phyloP scores from a whole-genome alignment of 768 basidiomycete species.

The Rhizopogon vinicolor region DNA sequence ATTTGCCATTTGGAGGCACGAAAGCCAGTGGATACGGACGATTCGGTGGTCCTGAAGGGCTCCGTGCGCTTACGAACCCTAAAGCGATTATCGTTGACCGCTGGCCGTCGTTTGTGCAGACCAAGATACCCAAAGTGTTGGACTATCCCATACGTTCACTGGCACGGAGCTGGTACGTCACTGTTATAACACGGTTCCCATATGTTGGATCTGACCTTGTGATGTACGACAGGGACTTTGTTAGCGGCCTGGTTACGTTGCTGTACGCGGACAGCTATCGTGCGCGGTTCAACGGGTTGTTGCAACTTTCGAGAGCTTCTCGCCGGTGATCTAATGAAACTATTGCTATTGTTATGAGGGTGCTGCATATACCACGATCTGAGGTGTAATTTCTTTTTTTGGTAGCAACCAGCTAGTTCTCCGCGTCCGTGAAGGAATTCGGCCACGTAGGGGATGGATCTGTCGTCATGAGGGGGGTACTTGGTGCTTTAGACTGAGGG shows the following conservation, averaged over 20 bases:
- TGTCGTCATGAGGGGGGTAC: too few species aligned
- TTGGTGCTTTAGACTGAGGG: too few species aligned
- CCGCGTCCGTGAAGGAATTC: background rate
- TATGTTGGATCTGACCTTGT: background rate
- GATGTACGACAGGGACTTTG: slow-evolving; percentile 39
- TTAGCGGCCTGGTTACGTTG: slow-evolving; percentile 43
- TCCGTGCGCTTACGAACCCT: slow-evolving; percentile 80
- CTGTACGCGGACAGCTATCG: slow-evolving; percentile 48
- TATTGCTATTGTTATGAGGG: background rate
- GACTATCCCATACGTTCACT: slow-evolving; percentile 84
- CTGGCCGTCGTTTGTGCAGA: slow-evolving; percentile 80
- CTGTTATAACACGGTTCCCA: background rate
- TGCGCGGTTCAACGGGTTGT: slow-evolving; percentile 34
- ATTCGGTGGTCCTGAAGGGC: slow-evolving; percentile 92
- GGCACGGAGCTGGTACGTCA: slow-evolving; percentile 65
- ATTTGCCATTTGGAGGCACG: slow-evolving; percentile 91
- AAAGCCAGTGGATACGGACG: slow-evolving; percentile 93
- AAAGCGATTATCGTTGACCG: slow-evolving; percentile 87
- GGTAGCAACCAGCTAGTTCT: background rate
- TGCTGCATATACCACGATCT: background rate
- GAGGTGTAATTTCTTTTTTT: background rate
- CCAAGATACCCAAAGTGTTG: slow-evolving; percentile 77
- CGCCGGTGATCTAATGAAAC: slow-evolving; percentile 14
- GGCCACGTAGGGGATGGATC: too few species aligned
- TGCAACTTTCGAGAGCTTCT: slow-evolving; percentile 34